Percentiles rank a stretch among this genome's conserved stretches.
These are phyloP conservation scores for Metarhizium album DNA, from an alignment of 2,329 filamentous ascomycete genomes.

Conservation along the genomic window DNA sequence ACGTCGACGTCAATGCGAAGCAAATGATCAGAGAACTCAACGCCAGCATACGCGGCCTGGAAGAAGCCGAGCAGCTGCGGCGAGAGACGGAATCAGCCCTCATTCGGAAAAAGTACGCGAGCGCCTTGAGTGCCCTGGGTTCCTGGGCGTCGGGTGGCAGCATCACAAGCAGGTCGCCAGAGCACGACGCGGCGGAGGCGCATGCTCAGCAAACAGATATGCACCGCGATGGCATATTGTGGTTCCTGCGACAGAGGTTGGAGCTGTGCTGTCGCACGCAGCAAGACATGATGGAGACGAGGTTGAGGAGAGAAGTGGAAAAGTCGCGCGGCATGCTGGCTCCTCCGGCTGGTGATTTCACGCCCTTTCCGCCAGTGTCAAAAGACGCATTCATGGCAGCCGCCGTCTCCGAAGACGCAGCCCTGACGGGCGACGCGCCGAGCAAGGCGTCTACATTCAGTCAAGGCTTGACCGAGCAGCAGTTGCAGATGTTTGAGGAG, in stretches of 20 bases:
- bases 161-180: conserved; percentile 39
- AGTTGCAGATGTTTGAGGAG: conserved; percentile 85
- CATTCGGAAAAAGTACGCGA: conserved; percentile 58
- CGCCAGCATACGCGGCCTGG: conserved; percentile 65
- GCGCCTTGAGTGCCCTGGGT: conserved; percentile 52
- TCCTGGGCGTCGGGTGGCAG: conserved; percentile 54
- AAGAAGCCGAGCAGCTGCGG: conserved; percentile 72
- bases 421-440: conserved; percentile 10
- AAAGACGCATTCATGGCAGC: conserved; percentile 5
- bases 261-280: conserved; percentile 70
- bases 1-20: conserved; percentile 81
- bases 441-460: conserved; percentile 14
- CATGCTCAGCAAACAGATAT: conserved; percentile 53
- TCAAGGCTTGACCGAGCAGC: conserved; percentile 64
- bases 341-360: conserved; percentile 22
- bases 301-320: conserved; percentile 75
- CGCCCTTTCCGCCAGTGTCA: conserved; percentile 18
- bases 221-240: conserved; percentile 74
- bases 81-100: conserved; percentile 64
- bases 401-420: background rate
- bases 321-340: conserved; percentile 72
- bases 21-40: conserved; percentile 77
- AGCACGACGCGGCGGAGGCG: conserved; percentile 65
- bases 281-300: conserved; percentile 84
- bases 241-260: conserved; percentile 66